Conservation (phyloP, 371 early-diverging fungal genomes). For the Syncephalis fuscata region DNA sequence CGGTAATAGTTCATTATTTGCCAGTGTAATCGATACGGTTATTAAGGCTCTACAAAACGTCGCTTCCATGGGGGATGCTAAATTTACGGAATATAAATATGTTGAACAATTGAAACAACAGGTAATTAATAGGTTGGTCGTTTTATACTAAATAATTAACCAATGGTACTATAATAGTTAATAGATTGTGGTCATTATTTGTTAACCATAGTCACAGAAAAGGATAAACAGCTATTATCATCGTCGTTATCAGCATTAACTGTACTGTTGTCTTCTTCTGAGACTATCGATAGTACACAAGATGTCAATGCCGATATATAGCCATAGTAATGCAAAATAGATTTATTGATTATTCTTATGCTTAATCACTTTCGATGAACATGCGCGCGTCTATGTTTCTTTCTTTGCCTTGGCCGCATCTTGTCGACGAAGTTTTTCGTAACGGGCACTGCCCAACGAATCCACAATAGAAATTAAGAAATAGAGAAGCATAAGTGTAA, state of each 20-base stretch:
- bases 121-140: slow-evolving; percentile 1
- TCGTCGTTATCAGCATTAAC: background rate
- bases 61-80: slow-evolving; percentile 8
- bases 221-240: slow-evolving; percentile 10
- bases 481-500: slow-evolving; percentile 64
- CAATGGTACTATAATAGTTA: background rate
- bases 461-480: slow-evolving; percentile 69
- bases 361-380: no score
- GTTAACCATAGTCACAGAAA: no score
- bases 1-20: slow-evolving; percentile 21
- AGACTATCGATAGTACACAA: no score
- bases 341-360: no score
- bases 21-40: slow-evolving; percentile 21
- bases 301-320: no score
- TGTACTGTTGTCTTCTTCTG: no score
- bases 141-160: background rate
- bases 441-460: slow-evolving; percentile 51
- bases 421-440: slow-evolving; percentile 25
- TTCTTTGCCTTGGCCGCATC: slow-evolving; percentile 17
- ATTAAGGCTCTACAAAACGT: slow-evolving; percentile 17
- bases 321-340: no score
- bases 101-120: slow-evolving; percentile 6
- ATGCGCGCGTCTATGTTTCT: slow-evolving; percentile 13
- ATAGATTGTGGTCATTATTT: no score
- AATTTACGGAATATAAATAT: slow-evolving; percentile 8